Conservation (phyloP, 257 asterid species). For the Solanum verrucosum region DNA sequence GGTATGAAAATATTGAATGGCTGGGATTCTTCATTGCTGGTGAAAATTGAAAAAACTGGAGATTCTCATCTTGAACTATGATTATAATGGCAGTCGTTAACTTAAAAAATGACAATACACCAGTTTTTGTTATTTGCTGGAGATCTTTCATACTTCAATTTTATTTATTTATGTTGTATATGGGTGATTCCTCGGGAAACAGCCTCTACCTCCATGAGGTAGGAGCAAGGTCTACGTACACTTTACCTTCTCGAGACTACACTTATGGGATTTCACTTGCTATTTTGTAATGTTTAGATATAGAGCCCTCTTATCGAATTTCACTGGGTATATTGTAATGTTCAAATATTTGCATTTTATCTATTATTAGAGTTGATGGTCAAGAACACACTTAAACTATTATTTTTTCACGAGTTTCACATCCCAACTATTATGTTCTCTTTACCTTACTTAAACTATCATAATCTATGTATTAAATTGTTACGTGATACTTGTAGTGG, state of each 20-base stretch:
- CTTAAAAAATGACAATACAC: not conserved
- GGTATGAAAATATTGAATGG: not conserved
- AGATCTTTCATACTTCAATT: not conserved
- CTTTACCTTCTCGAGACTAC: not conserved
- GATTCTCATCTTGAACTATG: not conserved
- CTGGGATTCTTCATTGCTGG: not conserved
- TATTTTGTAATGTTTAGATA: too few relatives aligned
- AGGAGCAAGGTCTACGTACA: not conserved
- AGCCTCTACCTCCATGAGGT: not conserved
- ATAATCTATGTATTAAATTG: not conserved
- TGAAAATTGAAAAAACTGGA: not conserved
- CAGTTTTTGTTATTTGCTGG: not conserved
- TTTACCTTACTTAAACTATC: not conserved
- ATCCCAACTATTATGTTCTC: not conserved
- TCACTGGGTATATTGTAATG: too few relatives aligned
- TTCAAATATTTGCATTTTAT: not conserved
- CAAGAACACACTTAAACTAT: not conserved
- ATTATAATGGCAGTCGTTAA: not conserved
- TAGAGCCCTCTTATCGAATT: not conserved
- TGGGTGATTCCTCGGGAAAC: too few relatives aligned
- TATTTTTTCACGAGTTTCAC: not conserved
- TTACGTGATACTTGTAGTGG: not conserved
- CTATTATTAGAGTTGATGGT: not conserved
- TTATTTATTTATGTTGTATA: not conserved
- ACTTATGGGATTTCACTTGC: too few relatives aligned